Conservation (phyloP, 2,329 filamentous ascomycete genomes). For the Pseudogymnoascus sp. region DNA sequence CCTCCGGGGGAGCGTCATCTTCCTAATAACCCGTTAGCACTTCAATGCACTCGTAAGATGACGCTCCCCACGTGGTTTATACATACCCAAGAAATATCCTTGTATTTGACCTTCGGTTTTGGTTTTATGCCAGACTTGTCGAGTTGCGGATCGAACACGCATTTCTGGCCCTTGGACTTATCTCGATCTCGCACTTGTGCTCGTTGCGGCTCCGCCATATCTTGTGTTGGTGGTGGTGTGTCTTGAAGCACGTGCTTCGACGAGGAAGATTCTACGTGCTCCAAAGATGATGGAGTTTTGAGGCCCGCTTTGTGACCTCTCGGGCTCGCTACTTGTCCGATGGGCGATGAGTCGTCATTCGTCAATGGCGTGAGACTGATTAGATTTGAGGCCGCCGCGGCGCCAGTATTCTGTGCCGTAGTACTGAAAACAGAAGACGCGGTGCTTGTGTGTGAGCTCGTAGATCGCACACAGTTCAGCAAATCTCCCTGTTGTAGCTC, state of each 20-base stretch:
- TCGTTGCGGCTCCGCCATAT: slow-evolving; percentile 16
- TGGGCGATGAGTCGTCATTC: slow-evolving; percentile 58
- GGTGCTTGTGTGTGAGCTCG: slow-evolving; percentile 65
- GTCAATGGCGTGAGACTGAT: slow-evolving; percentile 59
- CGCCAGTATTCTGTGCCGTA: slow-evolving; percentile 22
- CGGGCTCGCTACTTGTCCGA: slow-evolving; percentile 49
- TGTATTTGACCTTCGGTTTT: slow-evolving; percentile 54
- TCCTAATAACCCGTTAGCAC: slow-evolving; percentile 61
- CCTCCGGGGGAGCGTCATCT: slow-evolving; percentile 71
- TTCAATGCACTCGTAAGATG: slow-evolving; percentile 42
- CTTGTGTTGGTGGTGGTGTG: background rate
- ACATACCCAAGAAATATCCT: slow-evolving; percentile 63
- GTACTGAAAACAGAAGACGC: slow-evolving; percentile 65
- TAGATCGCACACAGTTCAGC: slow-evolving; percentile 64
- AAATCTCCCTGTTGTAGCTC: slow-evolving; percentile 58
- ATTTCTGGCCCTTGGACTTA: slow-evolving; percentile 50
- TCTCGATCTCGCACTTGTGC: slow-evolving; percentile 51
- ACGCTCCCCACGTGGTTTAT: slow-evolving; percentile 47
- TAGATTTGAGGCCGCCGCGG: slow-evolving; percentile 23
- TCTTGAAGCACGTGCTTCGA: slow-evolving; percentile 8
- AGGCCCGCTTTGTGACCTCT: slow-evolving; percentile 30
- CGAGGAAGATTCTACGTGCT: slow-evolving; percentile 16
- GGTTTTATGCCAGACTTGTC: slow-evolving; percentile 41
- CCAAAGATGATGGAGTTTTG: slow-evolving; percentile 32
- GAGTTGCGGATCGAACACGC: slow-evolving; percentile 51